A percentile compares a stretch with the other conserved stretches of the same genome.
Conservation (phyloP, 2,329 filamentous ascomycete species). For the Calycina herbarum region DNA sequence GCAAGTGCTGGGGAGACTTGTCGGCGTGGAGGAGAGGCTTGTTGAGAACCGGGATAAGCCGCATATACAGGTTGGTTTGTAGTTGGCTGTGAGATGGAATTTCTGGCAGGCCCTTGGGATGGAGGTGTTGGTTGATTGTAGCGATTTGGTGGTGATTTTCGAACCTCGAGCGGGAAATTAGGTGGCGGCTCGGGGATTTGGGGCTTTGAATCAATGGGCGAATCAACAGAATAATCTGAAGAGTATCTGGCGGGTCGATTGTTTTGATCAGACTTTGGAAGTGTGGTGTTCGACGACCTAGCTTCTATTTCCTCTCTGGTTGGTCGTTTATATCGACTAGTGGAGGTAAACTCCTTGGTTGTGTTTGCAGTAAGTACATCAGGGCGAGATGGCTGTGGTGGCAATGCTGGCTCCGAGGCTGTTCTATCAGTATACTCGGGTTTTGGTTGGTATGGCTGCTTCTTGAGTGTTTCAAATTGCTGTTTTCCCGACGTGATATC, state of each 20-base stretch:
- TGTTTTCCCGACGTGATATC: neutral
- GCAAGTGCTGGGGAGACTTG: neutral
- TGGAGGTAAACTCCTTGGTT: neutral
- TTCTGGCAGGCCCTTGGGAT: neutral
- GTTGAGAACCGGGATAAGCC: neutral
- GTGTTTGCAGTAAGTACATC: neutral
- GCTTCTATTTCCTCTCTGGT: constrained; percentile 4
- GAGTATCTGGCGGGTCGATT: neutral
- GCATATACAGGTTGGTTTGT: neutral
- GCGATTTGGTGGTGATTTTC: neutral
- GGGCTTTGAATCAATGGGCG: neutral
- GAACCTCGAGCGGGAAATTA: neutral
- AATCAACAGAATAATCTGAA: neutral
- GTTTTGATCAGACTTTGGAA: neutral
- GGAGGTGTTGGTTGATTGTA: neutral
- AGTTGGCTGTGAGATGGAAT: neutral
- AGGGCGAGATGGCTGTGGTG: neutral
- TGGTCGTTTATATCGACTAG: neutral
- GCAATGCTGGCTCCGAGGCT: neutral
- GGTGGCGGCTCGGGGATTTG: neutral
- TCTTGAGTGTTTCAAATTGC: neutral
- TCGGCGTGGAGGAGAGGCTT: neutral
- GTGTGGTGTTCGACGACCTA: neutral
- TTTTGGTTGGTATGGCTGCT: neutral
- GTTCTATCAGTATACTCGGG: neutral